Conservation (phyloP, 2,329 filamentous ascomycete genomes). For the Moelleriella libera region DNA sequence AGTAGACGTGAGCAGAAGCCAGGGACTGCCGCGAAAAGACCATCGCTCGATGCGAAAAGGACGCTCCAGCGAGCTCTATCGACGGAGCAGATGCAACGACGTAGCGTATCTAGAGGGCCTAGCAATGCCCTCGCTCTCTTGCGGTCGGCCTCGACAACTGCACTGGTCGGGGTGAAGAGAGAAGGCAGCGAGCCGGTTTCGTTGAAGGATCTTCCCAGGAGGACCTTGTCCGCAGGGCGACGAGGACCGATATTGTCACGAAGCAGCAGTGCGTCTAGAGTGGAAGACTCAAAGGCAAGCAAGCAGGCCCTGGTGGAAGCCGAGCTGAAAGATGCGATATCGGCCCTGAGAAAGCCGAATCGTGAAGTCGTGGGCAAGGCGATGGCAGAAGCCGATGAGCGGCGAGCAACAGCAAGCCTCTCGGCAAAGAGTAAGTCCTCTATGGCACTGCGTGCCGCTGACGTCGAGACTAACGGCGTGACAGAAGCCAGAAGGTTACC, state of each 20-base stretch:
- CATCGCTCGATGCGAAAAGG: slow-evolving; percentile 27
- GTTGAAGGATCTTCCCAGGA: slow-evolving; percentile 32
- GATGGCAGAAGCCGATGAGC: slow-evolving; percentile 53
- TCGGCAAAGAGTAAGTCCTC: slow-evolving; percentile 32
- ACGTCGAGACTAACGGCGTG: not conserved
- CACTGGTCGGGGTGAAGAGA: slow-evolving; percentile 48
- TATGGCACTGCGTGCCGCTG: too few species aligned
- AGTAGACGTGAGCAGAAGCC: slow-evolving; percentile 32
- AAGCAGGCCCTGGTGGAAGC: slow-evolving; percentile 55
- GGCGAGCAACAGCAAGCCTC: slow-evolving; percentile 33
- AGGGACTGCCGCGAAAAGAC: slow-evolving; percentile 35
- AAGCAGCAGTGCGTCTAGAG: slow-evolving; percentile 32
- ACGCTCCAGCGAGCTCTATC: slow-evolving; percentile 49
- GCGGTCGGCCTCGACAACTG: slow-evolving; percentile 52
- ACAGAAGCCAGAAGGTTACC: slow-evolving; percentile 38
- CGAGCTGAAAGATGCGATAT: slow-evolving; percentile 61
- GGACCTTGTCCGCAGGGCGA: slow-evolving; percentile 17
- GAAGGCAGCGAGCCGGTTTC: slow-evolving; percentile 49
- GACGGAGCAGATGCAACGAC: slow-evolving; percentile 39
- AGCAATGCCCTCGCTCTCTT: slow-evolving; percentile 47
- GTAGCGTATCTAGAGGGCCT: slow-evolving; percentile 41
- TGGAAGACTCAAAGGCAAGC: slow-evolving; percentile 42
- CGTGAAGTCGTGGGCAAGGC: slow-evolving; percentile 53
- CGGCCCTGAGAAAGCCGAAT: slow-evolving; percentile 61
- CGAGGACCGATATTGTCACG: slow-evolving; percentile 27